Percentiles rank a stretch among this genome's conserved stretches.
Evolutionary conservation across 2,329 filamentous ascomycete species (phyloP).

Genomic region (Tolypocladium sp.): DNA sequence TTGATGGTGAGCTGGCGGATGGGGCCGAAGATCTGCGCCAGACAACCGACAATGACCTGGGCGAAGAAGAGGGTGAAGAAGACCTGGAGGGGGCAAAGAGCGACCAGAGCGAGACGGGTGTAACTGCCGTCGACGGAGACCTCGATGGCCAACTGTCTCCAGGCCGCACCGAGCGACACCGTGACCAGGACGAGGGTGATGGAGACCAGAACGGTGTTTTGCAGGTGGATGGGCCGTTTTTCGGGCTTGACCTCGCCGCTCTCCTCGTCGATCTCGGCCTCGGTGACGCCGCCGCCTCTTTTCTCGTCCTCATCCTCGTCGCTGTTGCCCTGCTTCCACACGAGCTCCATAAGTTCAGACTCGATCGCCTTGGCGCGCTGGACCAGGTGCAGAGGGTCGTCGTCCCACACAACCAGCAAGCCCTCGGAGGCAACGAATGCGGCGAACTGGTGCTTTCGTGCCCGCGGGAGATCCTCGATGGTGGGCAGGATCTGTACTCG

Average conservation of each 20-base stretch:
- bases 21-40: constrained; percentile 69
- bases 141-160: constrained; percentile 60
- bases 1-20: constrained; percentile 64
- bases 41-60: constrained; percentile 67
- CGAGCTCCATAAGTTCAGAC: constrained; percentile 66
- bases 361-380: constrained; percentile 64
- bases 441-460: constrained; percentile 71
- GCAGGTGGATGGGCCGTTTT: constrained; percentile 56
- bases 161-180: constrained; percentile 59
- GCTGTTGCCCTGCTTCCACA: constrained; percentile 55
- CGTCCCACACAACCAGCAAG: constrained; percentile 73
- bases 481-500: constrained; percentile 67
- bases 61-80: constrained; percentile 79
- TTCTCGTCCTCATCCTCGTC: constrained; percentile 47
- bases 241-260: constrained; percentile 58
- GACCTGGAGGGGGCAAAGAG: constrained; percentile 60
- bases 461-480: constrained; percentile 59
- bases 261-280: constrained; percentile 60
- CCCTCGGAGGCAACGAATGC: constrained; percentile 67
- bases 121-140: constrained; percentile 55
- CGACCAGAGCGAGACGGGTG: constrained; percentile 54
- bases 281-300: constrained; percentile 31
- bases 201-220: constrained; percentile 60
- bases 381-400: constrained; percentile 64
- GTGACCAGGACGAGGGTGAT: constrained; percentile 58